These are phyloP conservation scores for Botrytis tulipae DNA, from an alignment of 2,329 filamentous ascomycete genomes.

Conservation along the genomic window DNA sequence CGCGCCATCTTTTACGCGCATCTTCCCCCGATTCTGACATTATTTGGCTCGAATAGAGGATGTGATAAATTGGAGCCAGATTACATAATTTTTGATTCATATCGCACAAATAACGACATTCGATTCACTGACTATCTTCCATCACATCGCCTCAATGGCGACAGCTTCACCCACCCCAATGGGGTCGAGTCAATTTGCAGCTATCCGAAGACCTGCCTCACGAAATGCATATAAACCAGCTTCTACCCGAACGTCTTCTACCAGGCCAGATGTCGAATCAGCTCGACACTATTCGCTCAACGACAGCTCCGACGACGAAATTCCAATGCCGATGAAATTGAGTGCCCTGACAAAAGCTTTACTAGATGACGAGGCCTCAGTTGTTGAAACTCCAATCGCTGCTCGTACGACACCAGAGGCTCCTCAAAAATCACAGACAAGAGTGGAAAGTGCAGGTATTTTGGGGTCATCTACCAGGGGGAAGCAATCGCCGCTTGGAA, in stretches of 20 bases:
- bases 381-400: conserved; percentile 29
- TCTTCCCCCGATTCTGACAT: conserved; percentile 27
- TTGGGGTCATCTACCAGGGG: conserved; percentile 17
- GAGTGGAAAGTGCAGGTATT: conserved; percentile 24
- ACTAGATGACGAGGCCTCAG: conserved; percentile 57
- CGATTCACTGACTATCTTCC: background rate
- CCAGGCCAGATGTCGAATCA: conserved; percentile 25
- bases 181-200: conserved; percentile 48
- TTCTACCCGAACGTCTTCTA: conserved; percentile 45
- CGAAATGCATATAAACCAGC: conserved; percentile 54
- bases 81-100: conserved; percentile 20
- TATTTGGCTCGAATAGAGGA: conserved; percentile 22
- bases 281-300: conserved; percentile 55
- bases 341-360: conserved; percentile 89
- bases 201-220: conserved; percentile 51
- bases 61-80: conserved; percentile 30
- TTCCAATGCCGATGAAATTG: conserved; percentile 83
- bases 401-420: conserved; percentile 27
- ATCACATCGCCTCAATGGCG: conserved; percentile 44
- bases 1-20: conserved; percentile 29
- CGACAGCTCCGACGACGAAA: conserved; percentile 93
- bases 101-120: conserved; percentile 20
- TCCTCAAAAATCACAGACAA: conserved; percentile 24
- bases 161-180: conserved; percentile 56
- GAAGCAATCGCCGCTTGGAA: conserved; percentile 23